Evolutionary conservation across 305 asterid species (phyloP), one percentile per base, ranked within the genome.

Genomic region (Rubia peregrina): DNA sequence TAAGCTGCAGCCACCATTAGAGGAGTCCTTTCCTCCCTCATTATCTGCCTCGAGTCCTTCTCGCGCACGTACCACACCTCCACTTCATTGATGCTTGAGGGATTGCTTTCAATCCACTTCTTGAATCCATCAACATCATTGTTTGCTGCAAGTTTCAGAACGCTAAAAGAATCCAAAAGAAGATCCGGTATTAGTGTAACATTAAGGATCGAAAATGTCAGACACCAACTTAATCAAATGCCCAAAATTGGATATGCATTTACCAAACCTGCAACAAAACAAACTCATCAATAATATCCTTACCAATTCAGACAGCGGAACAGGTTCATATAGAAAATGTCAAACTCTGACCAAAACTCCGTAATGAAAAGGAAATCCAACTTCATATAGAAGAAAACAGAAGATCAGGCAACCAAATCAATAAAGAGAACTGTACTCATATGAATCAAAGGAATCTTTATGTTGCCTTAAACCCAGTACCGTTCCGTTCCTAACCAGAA

Each of bases 11-110:
- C 95, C 70, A 91, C 90, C 95, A 91, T 85, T 75, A 89, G 78
- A 2, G 98, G 95, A 66, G 96, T 91, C 80, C 95, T 80, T 61
- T 78, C 88, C 73, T 89, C 90, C n/a, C 84, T 83, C 72, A 80
- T 88, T 93, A 91, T 88, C 71, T 88, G 86, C 59, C 78, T 85
- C 38, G 94, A 85, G 79, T 94, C 96, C 43, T 82, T 89, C 74
- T 82, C 85, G n/a, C 91, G 90, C 9, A 90, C 90, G 63, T 91
- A 91, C 98, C 98, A 91, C 22, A 69, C 68, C 42, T 91, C 96
- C 19, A 80, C 86, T 74, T 85, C 95, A 22, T 88, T 83, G 55
- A 86, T 67, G n/a, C 78, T 68, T 7, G 85, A 76, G 0, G 86
- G 83, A 7, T 83, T 80, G 19, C 24, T 70, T 12, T 79, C 87